Percentiles rank a stretch among this genome's conserved stretches.
These are phyloP conservation scores for Xylaria polymorpha DNA, from an alignment of 2,329 filamentous ascomycete species.

Conservation along the genomic window DNA sequence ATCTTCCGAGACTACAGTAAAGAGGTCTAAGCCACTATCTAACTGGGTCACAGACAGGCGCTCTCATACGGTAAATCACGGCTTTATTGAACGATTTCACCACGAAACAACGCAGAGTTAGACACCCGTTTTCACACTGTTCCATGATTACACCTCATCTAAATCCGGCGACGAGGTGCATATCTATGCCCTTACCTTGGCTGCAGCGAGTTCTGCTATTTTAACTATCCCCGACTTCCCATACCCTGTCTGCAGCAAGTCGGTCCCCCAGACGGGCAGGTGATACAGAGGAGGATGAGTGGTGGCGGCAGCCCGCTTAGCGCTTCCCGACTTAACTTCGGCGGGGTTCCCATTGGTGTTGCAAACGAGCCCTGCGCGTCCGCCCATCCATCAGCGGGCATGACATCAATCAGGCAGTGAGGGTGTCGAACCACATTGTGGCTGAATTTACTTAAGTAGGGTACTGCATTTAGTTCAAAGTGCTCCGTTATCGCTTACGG, in stretches of 20 bases:
- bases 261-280: conserved; percentile 23
- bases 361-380: conserved; percentile 23
- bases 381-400: conserved; percentile 3
- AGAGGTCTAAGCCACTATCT: not conserved
- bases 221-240: conserved; percentile 23
- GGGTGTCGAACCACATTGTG: conserved; percentile 11
- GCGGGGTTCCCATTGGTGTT: conserved; percentile 25
- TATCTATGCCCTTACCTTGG: conserved; percentile 21
- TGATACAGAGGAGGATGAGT: conserved; percentile 30
- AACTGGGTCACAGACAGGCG: not conserved
- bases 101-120: not conserved
- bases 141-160: conserved; percentile 14
- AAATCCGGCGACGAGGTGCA: conserved; percentile 24
- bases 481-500: not conserved
- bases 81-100: not conserved
- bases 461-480: conserved; percentile 12
- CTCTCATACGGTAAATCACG: not conserved
- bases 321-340: conserved; percentile 27
- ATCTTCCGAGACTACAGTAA: not conserved
- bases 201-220: conserved; percentile 36
- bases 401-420: conserved; percentile 16
- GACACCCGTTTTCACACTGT: conserved; percentile 18
- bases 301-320: conserved; percentile 33
- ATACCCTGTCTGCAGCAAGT: conserved; percentile 18
- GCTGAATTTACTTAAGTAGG: not conserved